phyloP scores from a whole-genome alignment of 805 yeast genomes.

The Candida chauliodis region DNA sequence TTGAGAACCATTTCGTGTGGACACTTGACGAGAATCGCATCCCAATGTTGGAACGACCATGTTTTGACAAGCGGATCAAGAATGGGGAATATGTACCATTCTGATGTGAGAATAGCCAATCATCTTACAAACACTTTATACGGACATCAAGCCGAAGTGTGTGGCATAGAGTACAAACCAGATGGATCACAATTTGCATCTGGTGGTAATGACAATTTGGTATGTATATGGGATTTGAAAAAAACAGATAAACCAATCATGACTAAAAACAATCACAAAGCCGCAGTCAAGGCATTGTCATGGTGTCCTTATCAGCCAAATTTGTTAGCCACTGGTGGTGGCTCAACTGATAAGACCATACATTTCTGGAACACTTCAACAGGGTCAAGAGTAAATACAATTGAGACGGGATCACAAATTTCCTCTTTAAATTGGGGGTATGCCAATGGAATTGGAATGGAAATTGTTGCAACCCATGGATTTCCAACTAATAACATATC shows the following conservation, averaged over 20 bases:
- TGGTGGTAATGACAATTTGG: slow-evolving; percentile 93
- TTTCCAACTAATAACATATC: slow-evolving; percentile 82
- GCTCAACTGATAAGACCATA: slow-evolving; percentile 81
- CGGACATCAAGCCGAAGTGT: slow-evolving; percentile 79
- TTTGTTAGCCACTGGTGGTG: slow-evolving; percentile 95
- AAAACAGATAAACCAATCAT: slow-evolving; percentile 56
- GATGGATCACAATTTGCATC: slow-evolving; percentile 86
- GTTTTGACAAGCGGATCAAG: slow-evolving; percentile 83
- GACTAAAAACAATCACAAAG: slow-evolving; percentile 75
- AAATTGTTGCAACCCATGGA: slow-evolving; percentile 92
- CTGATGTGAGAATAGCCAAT: slow-evolving; percentile 82
- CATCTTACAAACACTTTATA: slow-evolving; percentile 62
- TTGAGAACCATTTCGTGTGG: slow-evolving; percentile 76
- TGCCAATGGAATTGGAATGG: slow-evolving; percentile 66
- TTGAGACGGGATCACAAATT: slow-evolving; percentile 91
- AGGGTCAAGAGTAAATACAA: slow-evolving; percentile 79
- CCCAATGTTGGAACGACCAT: slow-evolving; percentile 83
- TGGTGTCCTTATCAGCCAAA: slow-evolving; percentile 90
- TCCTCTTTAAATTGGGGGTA: slow-evolving; percentile 93
- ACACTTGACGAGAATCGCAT: slow-evolving; percentile 65
- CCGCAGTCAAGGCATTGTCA: slow-evolving; percentile 92
- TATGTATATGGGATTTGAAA: slow-evolving; percentile 90
- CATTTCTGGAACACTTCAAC: slow-evolving; percentile 95
- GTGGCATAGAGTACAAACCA: slow-evolving; percentile 81
- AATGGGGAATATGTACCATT: slow-evolving; percentile 78